A percentile compares a stretch with the other conserved stretches of the same genome.
phyloP scores from a whole-genome alignment of 1,284 basidiomycete genomes.

The Cryptococcus hybrid region DNA sequence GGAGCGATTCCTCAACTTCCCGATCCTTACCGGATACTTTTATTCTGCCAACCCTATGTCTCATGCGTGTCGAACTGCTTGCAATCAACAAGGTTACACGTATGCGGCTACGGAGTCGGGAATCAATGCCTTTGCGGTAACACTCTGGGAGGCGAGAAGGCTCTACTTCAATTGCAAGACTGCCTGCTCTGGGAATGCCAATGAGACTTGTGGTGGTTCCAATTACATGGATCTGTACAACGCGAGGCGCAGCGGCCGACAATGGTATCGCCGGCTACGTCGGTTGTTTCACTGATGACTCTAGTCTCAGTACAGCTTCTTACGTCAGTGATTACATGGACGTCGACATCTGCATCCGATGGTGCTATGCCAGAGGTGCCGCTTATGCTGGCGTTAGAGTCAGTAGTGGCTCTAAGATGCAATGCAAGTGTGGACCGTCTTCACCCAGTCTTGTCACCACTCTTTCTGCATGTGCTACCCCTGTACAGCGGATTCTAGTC shows the following conservation, averaged over 20 bases:
- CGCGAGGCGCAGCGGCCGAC: constrained; percentile 11
- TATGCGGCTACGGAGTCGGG: neutral
- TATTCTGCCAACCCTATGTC: constrained; percentile 24
- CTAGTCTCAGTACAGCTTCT: neutral
- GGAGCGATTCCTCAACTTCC: constrained; percentile 13
- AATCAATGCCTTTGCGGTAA: constrained; percentile 31
- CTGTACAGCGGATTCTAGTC: too few species aligned
- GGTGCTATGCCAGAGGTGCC: constrained; percentile 18
- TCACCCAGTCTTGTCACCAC: constrained; percentile 11
- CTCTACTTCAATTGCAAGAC: constrained; percentile 19
- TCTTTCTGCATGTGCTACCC: constrained; percentile 13
- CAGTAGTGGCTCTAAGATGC: too few species aligned
- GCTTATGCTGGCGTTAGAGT: constrained; percentile 16
- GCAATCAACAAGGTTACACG: constrained; percentile 2
- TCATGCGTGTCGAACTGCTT: neutral
- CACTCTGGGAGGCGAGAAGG: constrained; percentile 13
- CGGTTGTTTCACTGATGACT: constrained; percentile 26
- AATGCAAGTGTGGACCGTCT: constrained; percentile 18
- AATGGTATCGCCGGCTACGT: constrained; percentile 16
- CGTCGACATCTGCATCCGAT: constrained; percentile 16
- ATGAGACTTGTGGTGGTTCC: constrained; percentile 15
- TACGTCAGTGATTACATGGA: constrained; percentile 13
- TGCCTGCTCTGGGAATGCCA: constrained; percentile 12
- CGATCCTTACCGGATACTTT: constrained; percentile 16
- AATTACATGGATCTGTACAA: constrained; percentile 17